Percentiles rank a stretch among this genome's conserved stretches.
Conservation (phyloP, 169 alveolate species). For the Plasmodium gonderi region DNA sequence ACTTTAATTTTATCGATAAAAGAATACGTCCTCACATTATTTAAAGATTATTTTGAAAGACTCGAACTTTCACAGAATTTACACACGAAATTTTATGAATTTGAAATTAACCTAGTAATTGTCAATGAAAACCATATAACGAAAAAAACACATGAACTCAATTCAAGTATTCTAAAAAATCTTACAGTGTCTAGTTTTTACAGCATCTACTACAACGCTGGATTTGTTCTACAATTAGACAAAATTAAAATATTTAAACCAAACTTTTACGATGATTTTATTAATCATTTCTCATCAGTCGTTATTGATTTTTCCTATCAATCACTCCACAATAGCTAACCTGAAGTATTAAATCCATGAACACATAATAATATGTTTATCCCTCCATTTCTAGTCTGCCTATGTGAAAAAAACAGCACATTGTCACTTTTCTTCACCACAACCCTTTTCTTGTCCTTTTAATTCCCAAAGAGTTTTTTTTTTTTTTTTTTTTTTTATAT, state of each 20-base stretch:
- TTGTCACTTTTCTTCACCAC: too few relatives aligned
- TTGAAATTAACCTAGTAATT: conserved; percentile 33
- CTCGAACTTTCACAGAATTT: neutral
- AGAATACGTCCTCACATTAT: neutral
- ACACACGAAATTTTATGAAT: conserved; percentile 10
- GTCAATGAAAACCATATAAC: conserved; percentile 8
- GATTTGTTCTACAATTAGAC: conserved; percentile 24
- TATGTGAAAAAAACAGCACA: too few relatives aligned
- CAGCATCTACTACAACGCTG: conserved; percentile 37
- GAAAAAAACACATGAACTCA: conserved; percentile 14
- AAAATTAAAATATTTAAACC: conserved; percentile 4
- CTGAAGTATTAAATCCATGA: neutral
- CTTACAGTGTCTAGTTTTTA: conserved; percentile 62
- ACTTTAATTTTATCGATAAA: conserved; percentile 26
- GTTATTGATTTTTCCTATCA: conserved; percentile 46
- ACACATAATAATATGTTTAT: neutral
- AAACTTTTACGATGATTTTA: conserved; percentile 29
- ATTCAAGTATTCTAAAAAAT: conserved; percentile 2
- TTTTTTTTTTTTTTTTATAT: too few relatives aligned
- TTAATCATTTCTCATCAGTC: conserved; percentile 37
- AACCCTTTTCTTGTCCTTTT: too few relatives aligned
- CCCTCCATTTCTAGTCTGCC: neutral
- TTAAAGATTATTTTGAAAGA: conserved; percentile 10
- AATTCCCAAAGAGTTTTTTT: too few relatives aligned
- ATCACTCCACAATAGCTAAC: neutral